phyloP scores from a whole-genome alignment of 352 stramenopile species.

The Phytophthora rubi region DNA sequence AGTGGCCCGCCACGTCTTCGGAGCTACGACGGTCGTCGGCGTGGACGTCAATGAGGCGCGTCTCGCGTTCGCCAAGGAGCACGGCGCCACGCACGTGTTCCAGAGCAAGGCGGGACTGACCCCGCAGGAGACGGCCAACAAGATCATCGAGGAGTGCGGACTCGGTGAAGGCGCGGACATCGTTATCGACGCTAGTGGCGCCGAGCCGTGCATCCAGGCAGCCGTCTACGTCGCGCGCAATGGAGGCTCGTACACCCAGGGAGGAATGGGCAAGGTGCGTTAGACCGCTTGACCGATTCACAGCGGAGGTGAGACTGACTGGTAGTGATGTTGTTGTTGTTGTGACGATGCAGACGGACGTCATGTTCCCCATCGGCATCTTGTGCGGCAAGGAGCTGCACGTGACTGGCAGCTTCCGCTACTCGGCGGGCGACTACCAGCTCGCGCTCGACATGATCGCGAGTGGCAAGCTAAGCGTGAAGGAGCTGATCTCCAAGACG shows the following conservation, averaged over 20 bases:
- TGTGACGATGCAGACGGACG: constrained; percentile 18
- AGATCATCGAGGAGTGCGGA: constrained; percentile 27
- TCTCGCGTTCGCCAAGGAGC: constrained; percentile 28
- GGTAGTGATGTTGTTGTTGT: not conserved
- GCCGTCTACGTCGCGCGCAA: constrained; percentile 34
- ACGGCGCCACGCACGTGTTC: constrained; percentile 38
- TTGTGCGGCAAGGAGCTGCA: constrained; percentile 37
- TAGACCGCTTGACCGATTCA: not conserved
- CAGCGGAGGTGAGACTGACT: not conserved
- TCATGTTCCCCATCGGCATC: constrained; percentile 36
- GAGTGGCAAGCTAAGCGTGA: constrained; percentile 32
- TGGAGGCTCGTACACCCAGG: constrained; percentile 30
- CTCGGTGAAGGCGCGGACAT: constrained; percentile 35
- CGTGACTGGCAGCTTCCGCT: constrained; percentile 41
- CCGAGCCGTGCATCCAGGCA: constrained; percentile 35
- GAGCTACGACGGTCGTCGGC: constrained; percentile 32
- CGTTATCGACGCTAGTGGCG: constrained; percentile 37
- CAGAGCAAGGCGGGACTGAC: constrained; percentile 10
- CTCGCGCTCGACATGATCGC: constrained; percentile 38
- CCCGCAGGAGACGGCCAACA: constrained; percentile 20
- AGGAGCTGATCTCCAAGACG: constrained; percentile 35
- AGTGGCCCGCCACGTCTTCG: constrained; percentile 34
- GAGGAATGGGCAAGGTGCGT: constrained; percentile 33
- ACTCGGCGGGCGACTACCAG: constrained; percentile 37
- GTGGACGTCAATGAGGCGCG: constrained; percentile 36